Conservation (phyloP, 1,284 basidiomycete genomes). For the Cryptococcus floricola region DNA sequence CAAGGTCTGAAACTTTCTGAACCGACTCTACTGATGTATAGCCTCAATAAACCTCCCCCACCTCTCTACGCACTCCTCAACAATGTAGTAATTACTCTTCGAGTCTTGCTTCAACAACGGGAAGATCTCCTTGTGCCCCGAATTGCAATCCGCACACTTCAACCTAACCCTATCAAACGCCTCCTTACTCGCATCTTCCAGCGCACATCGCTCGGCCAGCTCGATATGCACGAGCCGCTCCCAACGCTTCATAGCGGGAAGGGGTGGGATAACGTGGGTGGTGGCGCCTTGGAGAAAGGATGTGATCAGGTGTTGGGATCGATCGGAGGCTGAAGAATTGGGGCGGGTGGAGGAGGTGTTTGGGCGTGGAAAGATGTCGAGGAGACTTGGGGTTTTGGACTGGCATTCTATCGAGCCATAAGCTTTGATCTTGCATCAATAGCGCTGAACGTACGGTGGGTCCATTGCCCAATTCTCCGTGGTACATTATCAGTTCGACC, state of each 20-base stretch:
- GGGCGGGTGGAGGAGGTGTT: background rate
- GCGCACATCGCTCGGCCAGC: constrained; percentile 34
- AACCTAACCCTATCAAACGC: constrained; percentile 20
- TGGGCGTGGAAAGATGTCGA: constrained; percentile 44
- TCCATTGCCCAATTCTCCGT: constrained; percentile 47
- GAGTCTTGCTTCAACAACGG: constrained; percentile 18
- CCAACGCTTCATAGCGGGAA: constrained; percentile 39
- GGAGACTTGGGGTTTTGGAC: constrained; percentile 40
- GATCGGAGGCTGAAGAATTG: constrained; percentile 4
- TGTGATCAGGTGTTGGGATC: constrained; percentile 13
- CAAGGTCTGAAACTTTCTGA: too few species aligned
- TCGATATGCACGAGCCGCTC: constrained; percentile 48
- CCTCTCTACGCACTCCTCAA: constrained; percentile 37
- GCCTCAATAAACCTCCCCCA: constrained; percentile 43
- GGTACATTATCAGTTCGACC: constrained; percentile 49
- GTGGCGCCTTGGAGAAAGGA: constrained; percentile 40
- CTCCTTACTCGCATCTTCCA: constrained; percentile 1
- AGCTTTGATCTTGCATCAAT: background rate
- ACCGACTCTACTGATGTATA: background rate
- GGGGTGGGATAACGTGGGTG: constrained; percentile 9
- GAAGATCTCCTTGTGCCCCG: constrained; percentile 44
- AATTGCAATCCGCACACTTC: constrained; percentile 40
- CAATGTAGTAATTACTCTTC: constrained; percentile 33
- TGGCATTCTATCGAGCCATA: constrained; percentile 29
- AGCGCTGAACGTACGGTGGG: constrained; percentile 27